Conservation (phyloP, 2,329 filamentous ascomycete species). For the Zymoseptoria crescenta region DNA sequence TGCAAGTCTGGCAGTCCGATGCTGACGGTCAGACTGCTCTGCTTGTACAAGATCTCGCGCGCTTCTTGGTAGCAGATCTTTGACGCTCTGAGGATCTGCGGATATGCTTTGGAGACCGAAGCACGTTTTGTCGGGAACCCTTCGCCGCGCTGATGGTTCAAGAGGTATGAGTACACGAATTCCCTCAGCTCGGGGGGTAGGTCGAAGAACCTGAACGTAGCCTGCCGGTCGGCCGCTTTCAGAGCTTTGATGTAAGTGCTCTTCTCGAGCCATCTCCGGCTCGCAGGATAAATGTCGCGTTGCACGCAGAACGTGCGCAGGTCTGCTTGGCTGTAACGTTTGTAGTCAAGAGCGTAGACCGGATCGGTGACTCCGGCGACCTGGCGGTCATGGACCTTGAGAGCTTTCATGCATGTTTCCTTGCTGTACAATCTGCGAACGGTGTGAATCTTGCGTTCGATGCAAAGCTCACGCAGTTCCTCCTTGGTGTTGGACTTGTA, state of each 20-base stretch:
- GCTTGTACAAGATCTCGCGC: constrained; percentile 15
- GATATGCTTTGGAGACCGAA: neutral
- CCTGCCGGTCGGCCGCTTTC: neutral
- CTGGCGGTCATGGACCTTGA: neutral
- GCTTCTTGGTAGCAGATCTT: neutral
- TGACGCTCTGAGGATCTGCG: neutral
- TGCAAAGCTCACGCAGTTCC: neutral
- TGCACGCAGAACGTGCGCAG: neutral
- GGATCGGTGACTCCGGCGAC: no score
- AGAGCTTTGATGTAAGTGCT: neutral
- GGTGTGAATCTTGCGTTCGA: no score
- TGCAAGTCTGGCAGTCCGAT: no score
- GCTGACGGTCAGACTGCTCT: neutral
- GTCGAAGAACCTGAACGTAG: neutral
- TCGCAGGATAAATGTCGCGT: neutral
- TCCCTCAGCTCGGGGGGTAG: neutral
- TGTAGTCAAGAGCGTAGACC: no score
- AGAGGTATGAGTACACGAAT: neutral
- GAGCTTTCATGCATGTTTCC: neutral
- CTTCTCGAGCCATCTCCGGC: neutral
- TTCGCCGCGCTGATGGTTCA: neutral
- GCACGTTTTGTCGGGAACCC: neutral
- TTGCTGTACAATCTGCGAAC: neutral
- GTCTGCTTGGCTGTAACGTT: neutral
- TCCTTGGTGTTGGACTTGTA: neutral